Conservation (phyloP, 306 rosid species). For the Castanopsis chinensis region DNA sequence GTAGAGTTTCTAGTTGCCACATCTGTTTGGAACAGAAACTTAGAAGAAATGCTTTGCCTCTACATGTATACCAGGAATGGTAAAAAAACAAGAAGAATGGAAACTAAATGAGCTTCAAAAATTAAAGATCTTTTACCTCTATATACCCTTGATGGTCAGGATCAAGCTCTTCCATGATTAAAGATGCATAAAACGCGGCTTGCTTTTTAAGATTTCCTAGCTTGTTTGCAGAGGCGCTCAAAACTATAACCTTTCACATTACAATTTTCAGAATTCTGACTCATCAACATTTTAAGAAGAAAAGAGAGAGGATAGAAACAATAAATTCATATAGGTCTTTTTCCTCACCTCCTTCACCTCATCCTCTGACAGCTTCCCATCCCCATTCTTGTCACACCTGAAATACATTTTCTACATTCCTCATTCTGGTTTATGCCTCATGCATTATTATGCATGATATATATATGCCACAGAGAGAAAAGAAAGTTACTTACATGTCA, state of each 20-base stretch:
- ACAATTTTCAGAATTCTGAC: slow-evolving; percentile 26
- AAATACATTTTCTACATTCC: slow-evolving; percentile 15
- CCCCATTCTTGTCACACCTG: slow-evolving; percentile 99
- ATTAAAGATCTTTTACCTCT: slow-evolving; percentile 49
- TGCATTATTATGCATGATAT: background rate
- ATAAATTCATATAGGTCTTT: slow-evolving; percentile 9
- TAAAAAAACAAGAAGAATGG: background rate
- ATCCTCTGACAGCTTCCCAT: slow-evolving; percentile 84
- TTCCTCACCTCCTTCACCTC: slow-evolving; percentile 82
- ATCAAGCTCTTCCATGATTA: slow-evolving; percentile 94
- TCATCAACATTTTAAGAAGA: background rate
- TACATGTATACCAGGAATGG: background rate
- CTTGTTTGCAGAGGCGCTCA: slow-evolving; percentile 91
- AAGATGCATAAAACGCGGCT: slow-evolving; percentile 66
- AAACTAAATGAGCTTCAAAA: background rate
- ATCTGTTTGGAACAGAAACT: slow-evolving; percentile 42
- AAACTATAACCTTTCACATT: slow-evolving; percentile 72
- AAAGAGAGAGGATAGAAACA: background rate
- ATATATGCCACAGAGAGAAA: background rate
- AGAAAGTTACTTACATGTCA: slow-evolving; percentile 59
- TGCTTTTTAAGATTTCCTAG: slow-evolving; percentile 70
- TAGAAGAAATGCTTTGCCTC: background rate
- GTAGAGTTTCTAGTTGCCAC: slow-evolving; percentile 78
- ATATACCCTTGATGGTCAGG: slow-evolving; percentile 87
- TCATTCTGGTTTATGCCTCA: background rate